These are phyloP conservation scores for Trametes villosa DNA, from an alignment of 768 basidiomycete species.

Conservation along the genomic window DNA sequence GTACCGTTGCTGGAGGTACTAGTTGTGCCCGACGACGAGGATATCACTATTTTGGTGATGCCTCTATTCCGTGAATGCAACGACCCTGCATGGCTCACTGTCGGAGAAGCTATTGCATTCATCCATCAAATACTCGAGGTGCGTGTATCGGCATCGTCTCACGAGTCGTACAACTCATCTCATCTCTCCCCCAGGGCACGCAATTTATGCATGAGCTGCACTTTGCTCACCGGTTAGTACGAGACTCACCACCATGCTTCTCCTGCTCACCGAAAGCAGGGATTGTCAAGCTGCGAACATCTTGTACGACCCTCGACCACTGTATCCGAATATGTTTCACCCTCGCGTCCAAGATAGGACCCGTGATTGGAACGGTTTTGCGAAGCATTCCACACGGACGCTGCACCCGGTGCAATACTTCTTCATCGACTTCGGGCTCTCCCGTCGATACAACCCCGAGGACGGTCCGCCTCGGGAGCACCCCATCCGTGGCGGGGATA, in stretches of 20 bases:
- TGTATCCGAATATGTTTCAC: constrained; percentile 15
- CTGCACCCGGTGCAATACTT: constrained; percentile 36
- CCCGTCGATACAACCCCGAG: constrained; percentile 15
- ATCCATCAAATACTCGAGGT: neutral
- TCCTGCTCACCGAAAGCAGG: neutral
- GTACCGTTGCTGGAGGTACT: constrained; percentile 30
- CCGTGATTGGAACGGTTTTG: constrained; percentile 26
- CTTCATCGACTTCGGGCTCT: constrained; percentile 25
- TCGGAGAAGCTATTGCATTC: neutral
- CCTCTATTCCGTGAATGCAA: constrained; percentile 36
- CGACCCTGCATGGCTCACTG: constrained; percentile 33
- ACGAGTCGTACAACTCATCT: neutral
- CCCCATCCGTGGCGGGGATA: constrained; percentile 21
- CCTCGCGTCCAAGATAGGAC: constrained; percentile 35
- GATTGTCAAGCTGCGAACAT: constrained; percentile 14
- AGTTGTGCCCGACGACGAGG: constrained; percentile 11
- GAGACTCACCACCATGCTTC: neutral
- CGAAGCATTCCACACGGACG: constrained; percentile 31
- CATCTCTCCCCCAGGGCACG: constrained; percentile 12
- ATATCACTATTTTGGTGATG: constrained; percentile 36
- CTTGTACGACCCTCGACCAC: constrained; percentile 16
- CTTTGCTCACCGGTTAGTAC: constrained; percentile 13
- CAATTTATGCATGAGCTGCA: constrained; percentile 23
- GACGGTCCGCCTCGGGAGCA: constrained; percentile 12
- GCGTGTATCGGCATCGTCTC: neutral